A percentile compares a stretch with the other conserved stretches of the same genome.
Evolutionary conservation across 1,139 yeast genomes (phyloP).

Genomic region (Blastobotrys indianensis): DNA sequence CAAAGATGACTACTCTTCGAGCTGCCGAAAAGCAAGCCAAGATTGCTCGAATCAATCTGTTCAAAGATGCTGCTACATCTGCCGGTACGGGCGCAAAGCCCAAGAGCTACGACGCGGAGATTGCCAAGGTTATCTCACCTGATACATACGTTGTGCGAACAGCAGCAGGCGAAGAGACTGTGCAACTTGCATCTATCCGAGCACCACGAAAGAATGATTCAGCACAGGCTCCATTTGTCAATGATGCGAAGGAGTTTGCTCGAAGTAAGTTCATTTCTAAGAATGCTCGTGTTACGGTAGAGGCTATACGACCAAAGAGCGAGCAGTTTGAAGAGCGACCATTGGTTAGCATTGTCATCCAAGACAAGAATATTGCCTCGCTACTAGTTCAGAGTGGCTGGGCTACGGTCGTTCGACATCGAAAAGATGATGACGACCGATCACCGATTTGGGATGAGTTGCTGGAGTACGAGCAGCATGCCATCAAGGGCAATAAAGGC

Average conservation of each 20-base stretch:
- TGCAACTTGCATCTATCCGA: slow-evolving; percentile 68
- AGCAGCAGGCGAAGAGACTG: slow-evolving; percentile 43
- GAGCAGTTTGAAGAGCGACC: slow-evolving; percentile 62
- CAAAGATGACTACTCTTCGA: slow-evolving; percentile 55
- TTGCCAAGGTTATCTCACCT: slow-evolving; percentile 58
- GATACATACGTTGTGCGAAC: slow-evolving; percentile 56
- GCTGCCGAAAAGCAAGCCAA: slow-evolving; percentile 66
- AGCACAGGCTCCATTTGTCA: slow-evolving; percentile 52
- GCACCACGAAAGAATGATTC: slow-evolving; percentile 65
- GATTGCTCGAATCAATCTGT: slow-evolving; percentile 54
- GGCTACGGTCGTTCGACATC: slow-evolving; percentile 75
- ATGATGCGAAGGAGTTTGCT: slow-evolving; percentile 66
- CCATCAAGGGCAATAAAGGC: slow-evolving; percentile 55
- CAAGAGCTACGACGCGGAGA: slow-evolving; percentile 44
- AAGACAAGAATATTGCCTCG: slow-evolving; percentile 57
- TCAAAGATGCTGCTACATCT: slow-evolving; percentile 40
- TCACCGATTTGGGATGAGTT: slow-evolving; percentile 74
- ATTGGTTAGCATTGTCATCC: slow-evolving; percentile 51
- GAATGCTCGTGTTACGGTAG: slow-evolving; percentile 52
- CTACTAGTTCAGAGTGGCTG: slow-evolving; percentile 57
- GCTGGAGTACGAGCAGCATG: slow-evolving; percentile 61
- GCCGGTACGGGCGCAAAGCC: slow-evolving; percentile 15
- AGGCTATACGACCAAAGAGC: slow-evolving; percentile 60
- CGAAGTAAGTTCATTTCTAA: slow-evolving; percentile 68
- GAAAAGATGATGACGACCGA: slow-evolving; percentile 60